Base-by-base conservation (phyloP, 805 yeast species). In the Citeromyces nyonsensis region DNA sequence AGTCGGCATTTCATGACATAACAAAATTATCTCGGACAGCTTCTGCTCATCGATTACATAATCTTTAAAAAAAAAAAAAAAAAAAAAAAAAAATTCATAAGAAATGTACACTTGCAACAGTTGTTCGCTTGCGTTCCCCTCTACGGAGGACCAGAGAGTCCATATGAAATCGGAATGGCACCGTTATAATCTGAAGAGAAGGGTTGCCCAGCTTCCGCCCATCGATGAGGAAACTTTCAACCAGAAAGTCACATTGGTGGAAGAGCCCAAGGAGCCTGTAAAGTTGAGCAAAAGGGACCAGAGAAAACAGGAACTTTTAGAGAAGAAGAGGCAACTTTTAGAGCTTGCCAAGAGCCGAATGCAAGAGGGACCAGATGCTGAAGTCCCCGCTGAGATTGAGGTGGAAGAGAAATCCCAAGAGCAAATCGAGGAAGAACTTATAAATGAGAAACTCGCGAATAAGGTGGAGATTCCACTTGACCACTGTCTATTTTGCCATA, bases 81-180 rank as follows among this genome's bases (percentile, higher is more conserved):
- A n/a, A 26, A 4, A 25, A 26, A 26, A 26, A 26, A 26, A 26
- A 10, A 12, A 12, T 26, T 14, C 28, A 14, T 26, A 9, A 14
- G 9, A 26, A 15, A 27, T 9, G 14, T 54, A 40, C 38, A 84
- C 95, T 9, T 91, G 98, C 56, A 82, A 86, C 48, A 78, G 95
- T 13, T 91, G 98, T 54, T 73, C 73, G 15, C 71, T 84, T 40
- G 74, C 75, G 30, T 91, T 91, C 48, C 70, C 76, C 28, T 63
- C 75, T 25, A 77, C 94, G n/a, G 91, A 77, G 39, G 62, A 75
- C 36, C 98, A 91, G 57, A 66, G 97, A 39, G 67, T 66, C 40
- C 98, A 91, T 51, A 91, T 91, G 98, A 84, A 82, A 50, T 76
- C 95, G 3, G 98, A 91, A 35, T 91, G 98, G 98, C 98, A 91